phyloP scores from a whole-genome alignment of 257 asterid species.

The Nicotiana undulata region DNA sequence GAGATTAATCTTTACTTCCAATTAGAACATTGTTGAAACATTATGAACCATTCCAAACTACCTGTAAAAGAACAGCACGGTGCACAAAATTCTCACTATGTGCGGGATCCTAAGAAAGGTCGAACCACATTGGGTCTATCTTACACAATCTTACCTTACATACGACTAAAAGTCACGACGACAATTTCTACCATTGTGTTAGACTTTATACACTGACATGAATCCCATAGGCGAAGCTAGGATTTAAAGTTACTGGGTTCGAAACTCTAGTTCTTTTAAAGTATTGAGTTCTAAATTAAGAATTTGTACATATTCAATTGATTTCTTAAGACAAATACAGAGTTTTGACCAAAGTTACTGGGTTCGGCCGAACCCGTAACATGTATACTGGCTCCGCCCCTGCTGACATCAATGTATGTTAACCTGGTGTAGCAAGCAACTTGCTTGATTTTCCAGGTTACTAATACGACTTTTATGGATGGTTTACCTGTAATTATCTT shows the following conservation, averaged over 20 bases:
- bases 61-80: background rate
- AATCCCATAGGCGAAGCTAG: background rate
- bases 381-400: background rate
- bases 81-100: background rate
- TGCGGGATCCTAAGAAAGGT: background rate
- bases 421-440: background rate
- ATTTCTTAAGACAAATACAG: background rate
- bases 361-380: background rate
- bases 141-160: background rate
- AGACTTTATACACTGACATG: too few species aligned
- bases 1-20: background rate
- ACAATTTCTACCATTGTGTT: background rate
- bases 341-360: background rate
- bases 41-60: background rate
- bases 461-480: background rate
- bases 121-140: background rate
- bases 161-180: background rate
- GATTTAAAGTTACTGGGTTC: background rate
- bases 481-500: background rate
- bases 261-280: background rate
- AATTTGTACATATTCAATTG: background rate
- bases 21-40: background rate
- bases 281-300: background rate
- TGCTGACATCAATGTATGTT: background rate
- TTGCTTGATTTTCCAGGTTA: background rate